Conservation (phyloP, 2,329 filamentous ascomycete species). For the Trichoderma afroharzianum region DNA sequence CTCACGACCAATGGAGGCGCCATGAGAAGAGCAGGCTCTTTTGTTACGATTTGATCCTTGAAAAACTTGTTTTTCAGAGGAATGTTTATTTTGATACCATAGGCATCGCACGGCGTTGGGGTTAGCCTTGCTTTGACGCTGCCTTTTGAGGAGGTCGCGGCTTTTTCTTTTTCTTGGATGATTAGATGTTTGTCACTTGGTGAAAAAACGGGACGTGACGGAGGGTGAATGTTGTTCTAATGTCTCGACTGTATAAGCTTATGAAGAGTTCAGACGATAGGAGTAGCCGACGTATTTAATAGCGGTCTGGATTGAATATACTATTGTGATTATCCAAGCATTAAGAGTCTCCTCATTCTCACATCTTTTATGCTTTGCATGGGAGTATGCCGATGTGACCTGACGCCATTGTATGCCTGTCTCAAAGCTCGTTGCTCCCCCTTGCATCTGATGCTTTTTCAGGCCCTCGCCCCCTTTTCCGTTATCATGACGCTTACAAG, state of each 20-base stretch:
- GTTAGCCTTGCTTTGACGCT: conserved; percentile 15
- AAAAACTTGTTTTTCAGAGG: not conserved
- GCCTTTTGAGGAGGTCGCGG: not conserved
- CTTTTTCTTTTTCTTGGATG: conserved; percentile 9
- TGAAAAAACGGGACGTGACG: not conserved
- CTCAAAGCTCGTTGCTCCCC: not conserved
- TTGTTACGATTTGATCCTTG: conserved; percentile 9
- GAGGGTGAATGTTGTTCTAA: not conserved
- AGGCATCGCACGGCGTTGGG: conserved; percentile 18
- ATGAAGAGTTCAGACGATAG: not conserved
- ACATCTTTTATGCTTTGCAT: not conserved
- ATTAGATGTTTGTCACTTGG: not conserved
- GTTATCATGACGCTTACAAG: not conserved
- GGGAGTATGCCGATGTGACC: not conserved
- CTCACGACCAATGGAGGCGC: not conserved
- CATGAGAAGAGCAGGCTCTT: conserved; percentile 13
- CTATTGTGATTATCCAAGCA: not conserved
- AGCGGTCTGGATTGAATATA: not conserved
- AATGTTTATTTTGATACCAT: conserved; percentile 18
- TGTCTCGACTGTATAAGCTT: not conserved
- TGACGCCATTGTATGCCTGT: not conserved
- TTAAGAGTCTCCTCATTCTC: not conserved
- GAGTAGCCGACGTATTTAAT: not conserved
- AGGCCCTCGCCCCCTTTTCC: not conserved
- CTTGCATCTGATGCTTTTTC: not conserved